phyloP scores from a whole-genome alignment of 345 rosid genomes.

The Physaria fendleri region DNA sequence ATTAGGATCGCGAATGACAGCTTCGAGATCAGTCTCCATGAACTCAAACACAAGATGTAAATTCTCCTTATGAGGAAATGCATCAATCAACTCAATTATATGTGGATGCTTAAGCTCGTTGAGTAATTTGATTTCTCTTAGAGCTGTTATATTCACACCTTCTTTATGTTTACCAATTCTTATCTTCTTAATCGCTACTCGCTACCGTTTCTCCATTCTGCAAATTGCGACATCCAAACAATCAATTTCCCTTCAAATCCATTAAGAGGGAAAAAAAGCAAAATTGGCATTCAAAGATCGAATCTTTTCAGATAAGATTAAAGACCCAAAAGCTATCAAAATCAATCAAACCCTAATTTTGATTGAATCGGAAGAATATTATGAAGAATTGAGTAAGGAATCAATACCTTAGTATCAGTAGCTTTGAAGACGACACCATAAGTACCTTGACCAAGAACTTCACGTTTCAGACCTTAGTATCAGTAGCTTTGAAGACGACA shows the following conservation, averaged over 20 bases:
- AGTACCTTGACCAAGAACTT: constrained; percentile 87
- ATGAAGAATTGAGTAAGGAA: not conserved
- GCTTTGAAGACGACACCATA: constrained; percentile 91
- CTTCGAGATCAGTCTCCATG: constrained; percentile 98
- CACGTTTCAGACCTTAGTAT: constrained; percentile 81
- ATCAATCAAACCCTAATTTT: constrained; percentile 3
- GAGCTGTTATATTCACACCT: constrained; percentile 93
- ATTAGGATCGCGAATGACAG: constrained; percentile 79
- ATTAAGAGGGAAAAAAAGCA: not conserved
- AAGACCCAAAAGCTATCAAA: not conserved
- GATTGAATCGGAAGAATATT: not conserved
- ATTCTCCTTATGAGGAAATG: constrained; percentile 93
- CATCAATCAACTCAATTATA: constrained; percentile 78
- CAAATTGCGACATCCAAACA: constrained; percentile 3
- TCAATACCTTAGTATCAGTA: constrained; percentile 71
- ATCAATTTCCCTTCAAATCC: not conserved
- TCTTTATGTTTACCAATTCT: constrained; percentile 87
- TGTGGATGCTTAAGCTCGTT: constrained; percentile 84
- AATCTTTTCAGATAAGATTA: not conserved
- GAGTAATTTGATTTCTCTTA: constrained; percentile 85
- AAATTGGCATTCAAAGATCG: not conserved
- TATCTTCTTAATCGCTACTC: constrained; percentile 98
- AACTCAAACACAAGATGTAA: constrained; percentile 90
- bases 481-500: constrained; percentile 86
- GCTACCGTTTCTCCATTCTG: constrained; percentile 83